Base-by-base conservation (phyloP, 257 asterid genomes). In the Jacaranda mimosifolia region DNA sequence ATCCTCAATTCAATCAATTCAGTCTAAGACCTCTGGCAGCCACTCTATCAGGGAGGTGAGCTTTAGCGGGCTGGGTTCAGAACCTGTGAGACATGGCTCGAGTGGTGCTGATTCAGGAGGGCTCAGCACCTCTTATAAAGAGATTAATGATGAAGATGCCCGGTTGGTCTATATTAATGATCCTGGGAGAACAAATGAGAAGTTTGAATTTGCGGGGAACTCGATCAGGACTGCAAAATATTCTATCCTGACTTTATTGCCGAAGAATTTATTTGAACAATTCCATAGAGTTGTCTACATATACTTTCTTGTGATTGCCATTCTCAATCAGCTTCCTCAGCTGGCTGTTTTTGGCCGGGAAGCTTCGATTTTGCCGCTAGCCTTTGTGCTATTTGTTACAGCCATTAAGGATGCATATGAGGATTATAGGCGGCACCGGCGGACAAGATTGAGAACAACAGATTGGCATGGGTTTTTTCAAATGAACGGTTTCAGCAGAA, bases 271-370 rank as follows among this genome's bases (percentile, higher is more conserved):
- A 82, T 96, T 91, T 52, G 98, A 93, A 74, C 99, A 96, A 91
- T 96, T 96, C 84, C 99, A 87, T 77, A 93, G 98, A 80, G 92
- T 96, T 66, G 99, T 98, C 59, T 96, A 96, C 71, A 65, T 96
- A 3, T 96, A 96, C 83, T 96, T 96, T 85, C 93, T 96, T 35
- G 97, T 83, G 53, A 96, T 96, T 81, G 99, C 97, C 52, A 78
- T 93, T 74, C 97, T 96, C 83, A 93, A 96, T 78, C 99, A 96
- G 89, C 87, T 96, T 51, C 99, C 99, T 19, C 98, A 91, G 87
- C 85, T 96, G 77, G 99, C 99, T 78, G 99, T 96, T 32, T 96
- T 96, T 15, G 99, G 99, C 40, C 87, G 99, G 43, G 90, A 68
- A 53, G 97, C 94, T 90, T 96, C 99, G 0, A 70, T 93, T 76